Base-by-base conservation (phyloP, 163 green algal species). In the Trebouxia gelatinosa region DNA sequence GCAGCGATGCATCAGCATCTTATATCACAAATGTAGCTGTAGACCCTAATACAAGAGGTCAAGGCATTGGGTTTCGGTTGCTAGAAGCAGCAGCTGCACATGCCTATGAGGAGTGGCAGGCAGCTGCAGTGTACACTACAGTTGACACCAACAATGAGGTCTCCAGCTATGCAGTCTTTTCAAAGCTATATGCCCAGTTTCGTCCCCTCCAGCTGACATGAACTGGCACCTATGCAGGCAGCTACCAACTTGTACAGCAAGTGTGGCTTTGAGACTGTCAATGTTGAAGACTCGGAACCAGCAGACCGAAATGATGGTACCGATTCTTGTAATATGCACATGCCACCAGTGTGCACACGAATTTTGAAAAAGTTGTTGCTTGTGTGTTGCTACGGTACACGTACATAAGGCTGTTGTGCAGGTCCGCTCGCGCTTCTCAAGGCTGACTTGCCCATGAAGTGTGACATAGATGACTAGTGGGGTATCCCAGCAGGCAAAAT, bases 21-120 rank as follows among this genome's bases (percentile, higher is more conserved):
- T 76, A 76, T 62, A 43, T 76, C n/a, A 61, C 46, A 39, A 76
- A 76, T 76, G 68, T 76, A 31, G 68, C 68, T 64, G 68, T 76
- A 40, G 46, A 76, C n/a, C 39, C 68, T 16, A 31, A 62, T 2
- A 46, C 19, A 5, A 28, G 68, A 16, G 68, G 68, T 28, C 68
- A 76, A 29, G 68, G 68, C 29, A 28, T 76, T 21, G 68, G 68
- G 3, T 76, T 76, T 43, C 68, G 62, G 28, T 11, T 76, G 43
- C 40, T 76, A 13, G 40, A 62, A 61, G 40, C 40, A 43, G 68
- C 68, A 62, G 68, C 68, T 31, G 40, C 29, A 5, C 40, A 62
- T 43, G 68, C 68, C 16, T 6, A 31, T 13, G 40, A 76, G 19
- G 5, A 62, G 1, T 76, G 68, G 68, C 68, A 76, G 31, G 68